phyloP scores from a whole-genome alignment of 306 rosid genomes.

The Clitoria ternatea region DNA sequence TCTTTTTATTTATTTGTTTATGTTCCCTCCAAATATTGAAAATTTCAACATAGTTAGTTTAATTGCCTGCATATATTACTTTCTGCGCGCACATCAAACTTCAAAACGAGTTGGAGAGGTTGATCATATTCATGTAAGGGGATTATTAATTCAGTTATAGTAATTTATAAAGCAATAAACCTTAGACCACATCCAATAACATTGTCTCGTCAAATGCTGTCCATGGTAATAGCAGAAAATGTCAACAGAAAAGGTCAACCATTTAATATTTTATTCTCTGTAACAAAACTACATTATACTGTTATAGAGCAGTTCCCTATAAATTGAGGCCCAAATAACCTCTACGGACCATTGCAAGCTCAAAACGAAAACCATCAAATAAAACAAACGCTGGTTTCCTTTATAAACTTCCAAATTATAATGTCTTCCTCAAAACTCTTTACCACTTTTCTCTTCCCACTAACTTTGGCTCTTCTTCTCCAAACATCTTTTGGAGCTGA shows the following conservation, averaged over 20 bases:
- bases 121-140: not conserved
- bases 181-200: not conserved
- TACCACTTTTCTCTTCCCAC: not conserved
- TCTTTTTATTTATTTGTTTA: not conserved
- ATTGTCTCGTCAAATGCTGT: not conserved
- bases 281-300: too few species aligned
- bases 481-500: conserved; percentile 27
- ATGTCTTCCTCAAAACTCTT: conserved; percentile 15
- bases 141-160: not conserved
- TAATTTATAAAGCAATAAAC: not conserved
- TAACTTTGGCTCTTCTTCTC: conserved; percentile 14
- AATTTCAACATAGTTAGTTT: too few species aligned
- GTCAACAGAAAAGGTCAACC: conserved; percentile 11
- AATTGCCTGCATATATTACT: too few species aligned
- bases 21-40: not conserved
- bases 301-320: not conserved
- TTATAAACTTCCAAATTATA: not conserved
- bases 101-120: not conserved
- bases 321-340: not conserved
- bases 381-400: not conserved
- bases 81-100: too few species aligned
- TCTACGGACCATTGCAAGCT: not conserved
- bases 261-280: not conserved
- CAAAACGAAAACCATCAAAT: not conserved
- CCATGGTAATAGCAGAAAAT: not conserved